Base-by-base conservation (phyloP, 306 rosid genomes). In the Cotoneaster glaucophyllus region DNA sequence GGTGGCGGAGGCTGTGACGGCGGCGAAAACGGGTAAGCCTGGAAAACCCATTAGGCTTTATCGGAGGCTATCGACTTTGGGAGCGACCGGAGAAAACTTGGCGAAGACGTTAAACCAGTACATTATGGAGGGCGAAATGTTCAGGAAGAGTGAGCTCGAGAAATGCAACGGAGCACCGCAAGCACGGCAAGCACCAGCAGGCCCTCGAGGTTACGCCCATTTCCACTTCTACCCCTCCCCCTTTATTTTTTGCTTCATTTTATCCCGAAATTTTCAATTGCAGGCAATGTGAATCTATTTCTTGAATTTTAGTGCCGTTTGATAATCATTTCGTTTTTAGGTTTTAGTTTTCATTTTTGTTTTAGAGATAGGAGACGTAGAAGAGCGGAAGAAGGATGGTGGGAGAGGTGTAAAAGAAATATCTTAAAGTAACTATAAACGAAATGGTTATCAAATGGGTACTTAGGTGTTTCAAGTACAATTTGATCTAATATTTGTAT, bases 171-270 rank as follows among this genome's bases (percentile, higher is more conserved):
- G 84, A 82, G 88, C 97, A 92, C 67, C 89, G 97, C 69, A 85
- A 82, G 84, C 88, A 86, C 79, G 74, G 82, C 39, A 69, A 29
- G 71, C 88, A 78, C 78, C 74, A 83, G 31, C 85, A 77, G 28
- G 92, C 97, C 32, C 90, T 92, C n/a, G 85, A 95, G 97, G 98
- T 90, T 70, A 5, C 17, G n/a, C 44, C 66, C 2, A 29, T 71
- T 37, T 44, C 59, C 39, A 11, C 13, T 37, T 44, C 76, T 14
- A 14, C n/a, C 71, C 66, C 9, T 37, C 6, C 18, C 19, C 29
- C 50, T 44, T 54, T 39, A 7, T 18, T 37, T 3, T 24, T 34
- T 18, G 48, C 28, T 48, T 11, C 14, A 9, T 52, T 54, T 53
- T 4, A 0, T 29, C 53, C 12, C 6, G 12, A 64, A 18, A 37